Conservation (phyloP, 2,329 filamentous ascomycete genomes). For the Scorias spongiosa region DNA sequence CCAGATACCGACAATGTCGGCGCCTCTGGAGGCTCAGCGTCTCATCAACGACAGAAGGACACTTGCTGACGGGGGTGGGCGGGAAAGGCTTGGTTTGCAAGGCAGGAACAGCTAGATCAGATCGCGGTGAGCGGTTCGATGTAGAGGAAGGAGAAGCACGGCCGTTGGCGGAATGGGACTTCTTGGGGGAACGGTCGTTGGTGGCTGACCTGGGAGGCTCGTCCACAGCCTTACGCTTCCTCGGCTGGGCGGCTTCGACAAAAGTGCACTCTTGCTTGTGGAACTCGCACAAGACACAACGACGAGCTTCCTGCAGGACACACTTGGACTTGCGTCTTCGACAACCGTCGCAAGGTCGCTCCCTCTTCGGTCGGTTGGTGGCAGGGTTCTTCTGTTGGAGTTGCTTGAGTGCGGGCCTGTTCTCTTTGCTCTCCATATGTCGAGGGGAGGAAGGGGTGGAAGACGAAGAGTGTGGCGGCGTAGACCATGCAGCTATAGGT, state of each 20-base stretch:
- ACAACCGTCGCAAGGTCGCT: conserved; percentile 53
- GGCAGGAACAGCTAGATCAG: neutral
- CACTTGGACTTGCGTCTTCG: conserved; percentile 60
- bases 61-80: conserved; percentile 6
- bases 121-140: conserved; percentile 1
- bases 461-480: neutral
- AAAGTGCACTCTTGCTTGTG: conserved; percentile 69
- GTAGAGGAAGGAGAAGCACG: conserved; percentile 2
- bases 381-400: conserved; percentile 13
- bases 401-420: conserved; percentile 21
- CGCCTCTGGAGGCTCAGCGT: conserved; percentile 58
- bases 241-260: conserved; percentile 57
- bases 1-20: conserved; percentile 70
- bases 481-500: conserved; percentile 29
- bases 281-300: conserved; percentile 63
- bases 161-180: conserved; percentile 7
- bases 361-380: conserved; percentile 11
- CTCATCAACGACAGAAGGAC: conserved; percentile 26
- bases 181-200: conserved; percentile 12
- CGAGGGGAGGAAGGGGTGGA: conserved; percentile 19
- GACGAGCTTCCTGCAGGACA: conserved; percentile 57
- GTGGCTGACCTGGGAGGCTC: conserved; percentile 26
- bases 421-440: conserved; percentile 28
- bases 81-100: neutral
- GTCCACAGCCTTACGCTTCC: conserved; percentile 60